phyloP scores from a whole-genome alignment of 257 asterid genomes.

The Ocimum tenuiflorum region DNA sequence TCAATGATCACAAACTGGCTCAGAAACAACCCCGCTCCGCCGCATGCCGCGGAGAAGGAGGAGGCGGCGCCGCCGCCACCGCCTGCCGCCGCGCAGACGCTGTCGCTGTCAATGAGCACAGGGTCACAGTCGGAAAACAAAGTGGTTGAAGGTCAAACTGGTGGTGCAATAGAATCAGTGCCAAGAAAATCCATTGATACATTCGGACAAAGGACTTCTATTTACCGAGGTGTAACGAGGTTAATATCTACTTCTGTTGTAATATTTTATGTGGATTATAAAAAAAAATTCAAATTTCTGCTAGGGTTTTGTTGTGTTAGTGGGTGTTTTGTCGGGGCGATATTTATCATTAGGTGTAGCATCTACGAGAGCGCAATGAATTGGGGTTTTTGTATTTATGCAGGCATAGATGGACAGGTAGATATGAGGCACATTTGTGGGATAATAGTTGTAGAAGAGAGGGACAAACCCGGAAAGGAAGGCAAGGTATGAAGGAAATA shows the following conservation, averaged over 20 bases:
- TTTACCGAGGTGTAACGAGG: constrained; percentile 86
- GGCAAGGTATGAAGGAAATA: constrained; percentile 55
- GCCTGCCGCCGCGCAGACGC: not conserved
- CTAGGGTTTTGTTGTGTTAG: no score
- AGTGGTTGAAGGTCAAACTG: constrained; percentile 24
- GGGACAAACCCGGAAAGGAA: constrained; percentile 95
- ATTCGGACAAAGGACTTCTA: constrained; percentile 39
- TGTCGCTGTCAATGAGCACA: constrained; percentile 78
- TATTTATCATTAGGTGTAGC: no score
- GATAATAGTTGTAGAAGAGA: no score
- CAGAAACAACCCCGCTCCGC: constrained; percentile 70
- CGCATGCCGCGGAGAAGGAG: constrained; percentile 54
- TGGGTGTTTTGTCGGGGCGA: no score
- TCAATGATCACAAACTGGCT: constrained; percentile 83
- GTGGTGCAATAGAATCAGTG: constrained; percentile 42
- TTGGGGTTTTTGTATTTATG: no score
- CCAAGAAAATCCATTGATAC: no score
- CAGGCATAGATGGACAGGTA: no score
- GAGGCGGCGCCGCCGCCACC: constrained; percentile 33
- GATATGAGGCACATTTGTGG: no score
- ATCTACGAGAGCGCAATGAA: no score
- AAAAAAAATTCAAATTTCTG: no score
- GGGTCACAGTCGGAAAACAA: constrained; percentile 64
- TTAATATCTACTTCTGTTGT: no score
- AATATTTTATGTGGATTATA: no score